Percentiles rank a stretch among this genome's conserved stretches.
Evolutionary conservation across 2,329 filamentous ascomycete genomes (phyloP).

Genomic region (Fusarium fracticaudum): DNA sequence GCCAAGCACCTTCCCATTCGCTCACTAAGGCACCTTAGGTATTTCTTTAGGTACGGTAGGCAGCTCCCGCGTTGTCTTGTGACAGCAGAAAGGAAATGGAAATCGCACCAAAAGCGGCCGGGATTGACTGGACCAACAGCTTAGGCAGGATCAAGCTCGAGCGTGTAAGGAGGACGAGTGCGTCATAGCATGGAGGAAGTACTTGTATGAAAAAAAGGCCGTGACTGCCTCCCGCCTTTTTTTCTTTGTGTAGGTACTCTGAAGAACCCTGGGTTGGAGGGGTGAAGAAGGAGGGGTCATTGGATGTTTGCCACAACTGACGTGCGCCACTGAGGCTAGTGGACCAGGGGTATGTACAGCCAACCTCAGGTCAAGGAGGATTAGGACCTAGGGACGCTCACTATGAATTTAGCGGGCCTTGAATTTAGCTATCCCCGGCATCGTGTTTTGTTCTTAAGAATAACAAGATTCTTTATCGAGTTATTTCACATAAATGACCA

Average conservation of each 20-base stretch:
- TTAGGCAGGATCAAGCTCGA: slow-evolving; percentile 18
- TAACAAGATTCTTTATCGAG: neutral
- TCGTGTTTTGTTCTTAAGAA: neutral
- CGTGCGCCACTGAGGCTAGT: slow-evolving; percentile 21
- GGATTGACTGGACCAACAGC: slow-evolving; percentile 4
- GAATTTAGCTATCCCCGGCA: neutral
- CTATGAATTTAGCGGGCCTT: neutral
- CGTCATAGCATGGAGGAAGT: slow-evolving; percentile 42
- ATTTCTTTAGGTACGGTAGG: neutral
- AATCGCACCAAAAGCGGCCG: neutral
- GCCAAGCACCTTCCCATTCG: neutral
- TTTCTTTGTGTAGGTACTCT: slow-evolving; percentile 35
- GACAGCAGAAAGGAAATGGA: neutral
- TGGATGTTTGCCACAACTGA: slow-evolving; percentile 33
- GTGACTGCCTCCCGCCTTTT: slow-evolving; percentile 24
- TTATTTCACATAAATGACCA: neutral
- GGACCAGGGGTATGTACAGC: neutral
- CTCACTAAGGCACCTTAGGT: neutral
- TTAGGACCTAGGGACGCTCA: neutral
- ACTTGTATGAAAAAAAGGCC: slow-evolving; percentile 13
- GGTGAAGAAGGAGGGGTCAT: slow-evolving; percentile 39
- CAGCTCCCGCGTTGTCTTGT: slow-evolving; percentile 1
- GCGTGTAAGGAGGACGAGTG: slow-evolving; percentile 25
- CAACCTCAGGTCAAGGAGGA: neutral
- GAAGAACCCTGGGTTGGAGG: slow-evolving; percentile 36